Base-by-base conservation (phyloP, 805 yeast species). In the Candida coleopterorum region DNA sequence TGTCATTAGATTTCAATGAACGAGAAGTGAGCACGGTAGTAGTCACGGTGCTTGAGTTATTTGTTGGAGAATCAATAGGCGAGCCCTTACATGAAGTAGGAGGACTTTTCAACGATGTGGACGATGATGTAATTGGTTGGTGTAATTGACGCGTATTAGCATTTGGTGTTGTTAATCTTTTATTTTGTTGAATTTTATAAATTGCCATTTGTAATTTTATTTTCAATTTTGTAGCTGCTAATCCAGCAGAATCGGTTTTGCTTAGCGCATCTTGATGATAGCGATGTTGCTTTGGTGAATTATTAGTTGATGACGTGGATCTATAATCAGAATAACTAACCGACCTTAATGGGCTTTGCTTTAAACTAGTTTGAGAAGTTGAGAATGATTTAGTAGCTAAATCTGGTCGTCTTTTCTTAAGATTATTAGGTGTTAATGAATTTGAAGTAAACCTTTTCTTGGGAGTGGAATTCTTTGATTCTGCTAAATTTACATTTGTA, bases 151-250 rank as follows among this genome's bases (percentile, higher is more conserved):
- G 31, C 9, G 15, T 18, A 5, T 24, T 5, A n/a, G 21, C 14
- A 11, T 3, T 16, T 18, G 39, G 25, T 3, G 34, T 21, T 14
- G 7, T 4, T 5, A 11, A 14, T 36, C 16, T 26, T 28, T 36
- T 26, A n/a, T 15, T 16, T 35, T 50, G 50, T 43, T 62, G 64
- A 23, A 67, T 42, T 45, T 65, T 67, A 50, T 58, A 63, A 25
- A 65, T 46, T 2, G 73, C 73, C 43, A 66, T 48, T 42, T 62
- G 71, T 27, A 67, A 50, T 47, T 65, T 66, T 40, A 66, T 53
- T 51, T 64, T 67, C 47, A 67, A 54, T 44, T 65, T 65, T 16
- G 68, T 60, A 22, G 71, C 73, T 9, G 70, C 68, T 49, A 64
- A 53, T 20, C 61, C 64, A 6, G 66, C 68, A 38, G 57, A 47